These are phyloP conservation scores for Venturia nashicola DNA, from an alignment of 2,329 filamentous ascomycete species.

Conservation along the genomic window DNA sequence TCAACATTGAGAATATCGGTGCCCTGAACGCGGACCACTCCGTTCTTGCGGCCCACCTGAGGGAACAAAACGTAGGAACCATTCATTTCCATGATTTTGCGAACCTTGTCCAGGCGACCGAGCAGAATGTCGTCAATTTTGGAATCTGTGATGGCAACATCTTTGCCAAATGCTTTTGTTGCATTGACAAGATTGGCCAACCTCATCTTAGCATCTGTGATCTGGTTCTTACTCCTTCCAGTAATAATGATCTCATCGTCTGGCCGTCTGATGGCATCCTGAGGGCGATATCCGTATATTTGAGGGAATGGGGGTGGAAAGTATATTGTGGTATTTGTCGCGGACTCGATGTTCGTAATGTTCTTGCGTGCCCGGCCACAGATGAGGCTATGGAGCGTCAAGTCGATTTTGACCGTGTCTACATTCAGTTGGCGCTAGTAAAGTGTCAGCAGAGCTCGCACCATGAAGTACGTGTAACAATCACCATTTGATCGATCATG, in stretches of 20 bases:
- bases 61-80: slow-evolving; percentile 92
- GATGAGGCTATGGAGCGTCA: slow-evolving; percentile 80
- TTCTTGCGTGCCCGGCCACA: slow-evolving; percentile 93
- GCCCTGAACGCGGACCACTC: slow-evolving; percentile 79
- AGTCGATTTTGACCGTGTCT: slow-evolving; percentile 69
- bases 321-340: slow-evolving; percentile 93
- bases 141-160: slow-evolving; percentile 75
- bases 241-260: slow-evolving; percentile 93
- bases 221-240: slow-evolving; percentile 72
- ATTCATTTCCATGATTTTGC: slow-evolving; percentile 94
- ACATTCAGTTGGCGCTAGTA: slow-evolving; percentile 57
- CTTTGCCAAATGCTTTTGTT: slow-evolving; percentile 71
- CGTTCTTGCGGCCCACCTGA: slow-evolving; percentile 71
- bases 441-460: slow-evolving; percentile 21
- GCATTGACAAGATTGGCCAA: slow-evolving; percentile 73
- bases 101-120: slow-evolving; percentile 85
- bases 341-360: slow-evolving; percentile 93
- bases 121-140: slow-evolving; percentile 94
- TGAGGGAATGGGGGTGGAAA: slow-evolving; percentile 90
- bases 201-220: slow-evolving; percentile 80
- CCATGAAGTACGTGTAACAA: slow-evolving; percentile 17
- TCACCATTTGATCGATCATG: slow-evolving; percentile 89
- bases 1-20: slow-evolving; percentile 90
- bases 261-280: slow-evolving; percentile 67
- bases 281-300: slow-evolving; percentile 80